These are phyloP conservation scores for Rhizopogon vinicolor DNA, from an alignment of 768 basidiomycete species.

Conservation along the genomic window DNA sequence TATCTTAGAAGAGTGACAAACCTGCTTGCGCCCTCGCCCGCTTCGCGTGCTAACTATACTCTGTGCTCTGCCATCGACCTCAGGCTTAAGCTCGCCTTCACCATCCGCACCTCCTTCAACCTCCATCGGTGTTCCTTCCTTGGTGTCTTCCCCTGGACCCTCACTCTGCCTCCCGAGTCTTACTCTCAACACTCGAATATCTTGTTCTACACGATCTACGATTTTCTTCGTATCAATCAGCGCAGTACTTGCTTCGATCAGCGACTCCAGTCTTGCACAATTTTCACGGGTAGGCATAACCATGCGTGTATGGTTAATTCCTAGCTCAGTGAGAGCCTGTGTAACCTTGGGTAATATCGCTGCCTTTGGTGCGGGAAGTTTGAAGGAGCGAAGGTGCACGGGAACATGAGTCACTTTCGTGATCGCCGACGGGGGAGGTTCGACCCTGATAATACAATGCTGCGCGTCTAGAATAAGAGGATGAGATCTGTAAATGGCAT, in stretches of 20 bases:
- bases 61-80: constrained; percentile 56
- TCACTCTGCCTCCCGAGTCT: constrained; percentile 51
- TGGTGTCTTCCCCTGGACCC: constrained; percentile 32
- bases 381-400: constrained; percentile 82
- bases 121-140: constrained; percentile 44
- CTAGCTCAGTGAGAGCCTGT: constrained; percentile 72
- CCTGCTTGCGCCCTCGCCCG: constrained; percentile 56
- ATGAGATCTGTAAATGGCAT: constrained; percentile 11
- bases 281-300: constrained; percentile 95
- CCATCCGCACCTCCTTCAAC: constrained; percentile 35
- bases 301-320: constrained; percentile 65
- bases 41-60: constrained; percentile 61
- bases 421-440: constrained; percentile 42
- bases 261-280: constrained; percentile 62
- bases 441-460: constrained; percentile 72
- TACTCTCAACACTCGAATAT: constrained; percentile 67
- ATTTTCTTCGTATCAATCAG: constrained; percentile 88
- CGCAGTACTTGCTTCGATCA: constrained; percentile 66
- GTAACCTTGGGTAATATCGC: constrained; percentile 71
- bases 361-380: constrained; percentile 75
- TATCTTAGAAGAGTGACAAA: constrained; percentile 3
- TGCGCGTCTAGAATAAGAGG: constrained; percentile 43
- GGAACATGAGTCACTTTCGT: constrained; percentile 77
- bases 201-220: constrained; percentile 83
- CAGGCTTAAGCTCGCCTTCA: constrained; percentile 32